These are phyloP conservation scores for Bruguiera parviflora DNA, from an alignment of 345 rosid species.

Conservation along the genomic window DNA sequence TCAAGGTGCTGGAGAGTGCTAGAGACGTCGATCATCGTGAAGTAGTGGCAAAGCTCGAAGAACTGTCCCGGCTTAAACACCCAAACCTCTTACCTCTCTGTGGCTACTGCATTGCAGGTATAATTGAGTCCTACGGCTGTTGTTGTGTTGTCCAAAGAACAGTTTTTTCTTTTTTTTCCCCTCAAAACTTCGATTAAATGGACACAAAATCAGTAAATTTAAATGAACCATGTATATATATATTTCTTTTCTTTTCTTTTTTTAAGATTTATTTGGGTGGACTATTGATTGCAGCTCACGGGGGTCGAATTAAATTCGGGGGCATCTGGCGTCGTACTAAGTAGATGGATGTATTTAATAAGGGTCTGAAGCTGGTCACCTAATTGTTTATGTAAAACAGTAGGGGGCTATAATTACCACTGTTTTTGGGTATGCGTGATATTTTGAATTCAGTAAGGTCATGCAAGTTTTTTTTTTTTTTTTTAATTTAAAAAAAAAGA, in stretches of 20 bases:
- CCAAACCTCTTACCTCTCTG: slow-evolving; percentile 76
- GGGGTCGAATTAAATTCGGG: slow-evolving; percentile 10
- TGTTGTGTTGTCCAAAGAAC: background rate
- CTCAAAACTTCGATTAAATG: too few species aligned
- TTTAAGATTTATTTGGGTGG: background rate
- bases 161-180: background rate
- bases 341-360: background rate
- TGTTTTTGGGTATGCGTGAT: slow-evolving; percentile 10
- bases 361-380: background rate
- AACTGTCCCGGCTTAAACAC: slow-evolving; percentile 68
- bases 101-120: slow-evolving; percentile 98
- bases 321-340: slow-evolving; percentile 21
- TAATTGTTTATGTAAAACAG: background rate
- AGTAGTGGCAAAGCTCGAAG: slow-evolving; percentile 59
- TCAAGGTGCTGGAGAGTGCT: slow-evolving; percentile 78
- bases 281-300: slow-evolving; percentile 38
- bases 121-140: too few species aligned
- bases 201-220: too few species aligned
- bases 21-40: slow-evolving; percentile 47
- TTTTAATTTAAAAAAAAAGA: too few species aligned
- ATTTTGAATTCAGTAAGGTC: background rate
- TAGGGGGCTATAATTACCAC: slow-evolving; percentile 20
- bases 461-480: too few species aligned
- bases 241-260: too few species aligned
- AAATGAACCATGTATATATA: too few species aligned